Base-by-base conservation (phyloP, 257 asterid species). In the Solanum ossicruentum region DNA sequence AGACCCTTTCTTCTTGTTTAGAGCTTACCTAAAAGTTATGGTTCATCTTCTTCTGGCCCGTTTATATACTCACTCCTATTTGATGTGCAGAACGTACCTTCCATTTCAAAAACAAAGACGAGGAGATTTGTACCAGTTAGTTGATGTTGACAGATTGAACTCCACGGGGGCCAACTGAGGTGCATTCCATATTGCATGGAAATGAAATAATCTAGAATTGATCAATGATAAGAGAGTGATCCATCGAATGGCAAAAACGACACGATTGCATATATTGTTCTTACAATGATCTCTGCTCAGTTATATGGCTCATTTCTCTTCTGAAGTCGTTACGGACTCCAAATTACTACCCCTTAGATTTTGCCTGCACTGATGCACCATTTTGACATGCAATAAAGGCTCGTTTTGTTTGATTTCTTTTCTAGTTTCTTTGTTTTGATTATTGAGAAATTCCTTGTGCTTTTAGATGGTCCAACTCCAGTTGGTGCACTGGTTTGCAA, bases 61-160 rank as follows among this genome's bases (percentile, higher is more conserved):
- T 77, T 51, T 26, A 26, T 51, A 13, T 73, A 9, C 81, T 47
- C 81, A 47, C 41, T 47, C 21, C 13, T 5, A 45, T n/a, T 71
- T 18, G 10, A 69, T 85, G 66, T 85, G 83, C 97, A 95, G 99
- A 87, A 91, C 87, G 23, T 84, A 87, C 88, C 95, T 93, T 88
- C 99, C 97, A 16, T 91, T 94, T 89, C 95, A 94, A 89, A 91
- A 65, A 84, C 98, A 95, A 87, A 90, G 93, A 23, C 91, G 99
- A 41, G 98, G 98, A 47, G 98, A 94, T 85, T 93, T 95, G 73
- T 95, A 95, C 90, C 94, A 94, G 89, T 90, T 95, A 83, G 94
- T 95, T 51, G 99, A 95, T 88, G 87, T 95, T 86, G 90, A 91
- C 83, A 92, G 98, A 84, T 88, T 91, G 83, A 84, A 88, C 80